Base-by-base conservation (phyloP, 2,329 filamentous ascomycete species). In the Ophiognomonia clavigignenti-juglandacearum region DNA sequence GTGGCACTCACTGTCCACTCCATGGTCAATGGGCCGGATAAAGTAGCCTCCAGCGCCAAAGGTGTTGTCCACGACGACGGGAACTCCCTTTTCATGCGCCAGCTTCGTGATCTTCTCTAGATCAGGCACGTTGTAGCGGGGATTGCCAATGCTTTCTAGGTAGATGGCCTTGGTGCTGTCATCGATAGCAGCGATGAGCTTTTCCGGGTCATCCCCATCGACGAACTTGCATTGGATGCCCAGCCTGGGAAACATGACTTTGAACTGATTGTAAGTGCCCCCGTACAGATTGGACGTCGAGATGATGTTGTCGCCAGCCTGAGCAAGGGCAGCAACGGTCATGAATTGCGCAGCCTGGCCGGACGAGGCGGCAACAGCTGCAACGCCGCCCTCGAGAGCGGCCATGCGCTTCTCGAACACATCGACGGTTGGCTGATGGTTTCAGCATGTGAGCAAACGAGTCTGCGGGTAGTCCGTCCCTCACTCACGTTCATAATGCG, bases 251-350 rank as follows among this genome's bases (percentile, higher is more conserved):
- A 96, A 75, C 56, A 89, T 78, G 38, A 96, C 90, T 72, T 96
- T 96, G 71, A 96, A 82, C 73, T 96, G 92, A 71, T 97, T 96
- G 75, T 96, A 96, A 14, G 92, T 96, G 64, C 91, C 91, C 55
- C 91, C 91, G 69, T 96, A 96, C 48, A 96, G 74, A 69, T 95
- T 95, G 42, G 85, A 84, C 6, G 92, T 96, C 11, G 88, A 85
- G 43, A 96, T 80, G 57, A 96, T 95, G 73, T 96, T 96, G 74
- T 96, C 91, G 39, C 92, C 92, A 0, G 83, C 78, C 52, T 88
- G 82, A 4, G 89, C 89, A n/a, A 97, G 82, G 6, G 90, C 83
- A 20, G 82, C 76, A 59, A 96, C 84, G 47, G 89, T 75, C 75
- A 96, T 91, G 73, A 96, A 96, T 64, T 96, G 91, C 2, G 92